Percentiles rank a stretch among this genome's conserved stretches.
phyloP scores from a whole-genome alignment of 1,284 basidiomycete species.

The Mycena citricolor region DNA sequence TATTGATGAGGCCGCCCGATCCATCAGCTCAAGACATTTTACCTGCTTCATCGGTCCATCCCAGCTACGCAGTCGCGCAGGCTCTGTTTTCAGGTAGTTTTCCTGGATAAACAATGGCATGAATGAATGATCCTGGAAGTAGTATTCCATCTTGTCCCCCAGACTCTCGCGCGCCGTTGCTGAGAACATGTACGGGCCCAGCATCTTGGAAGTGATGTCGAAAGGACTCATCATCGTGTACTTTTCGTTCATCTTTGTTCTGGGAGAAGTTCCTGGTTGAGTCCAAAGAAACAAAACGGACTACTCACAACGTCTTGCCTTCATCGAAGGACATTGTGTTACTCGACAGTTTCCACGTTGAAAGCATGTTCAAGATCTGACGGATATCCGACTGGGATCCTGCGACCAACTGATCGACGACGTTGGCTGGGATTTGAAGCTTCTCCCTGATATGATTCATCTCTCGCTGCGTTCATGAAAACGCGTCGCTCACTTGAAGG shows the following conservation, averaged over 20 bases:
- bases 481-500: constrained; percentile 68
- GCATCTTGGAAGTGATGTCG: constrained; percentile 81
- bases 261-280: constrained; percentile 32
- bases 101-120: constrained; percentile 97
- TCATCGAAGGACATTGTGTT: constrained; percentile 87
- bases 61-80: constrained; percentile 56
- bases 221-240: constrained; percentile 90
- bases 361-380: constrained; percentile 96
- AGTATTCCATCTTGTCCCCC: constrained; percentile 91
- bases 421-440: constrained; percentile 87
- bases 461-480: constrained; percentile 1
- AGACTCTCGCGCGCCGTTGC: constrained; percentile 79
- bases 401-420: constrained; percentile 87
- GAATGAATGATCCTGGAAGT: constrained; percentile 95
- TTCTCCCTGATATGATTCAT: constrained; percentile 67
- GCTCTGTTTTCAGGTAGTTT: constrained; percentile 86
- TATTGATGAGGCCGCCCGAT: constrained; percentile 85
- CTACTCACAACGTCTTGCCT: constrained; percentile 77
- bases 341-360: constrained; percentile 88
- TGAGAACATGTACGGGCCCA: constrained; percentile 89
- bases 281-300: constrained; percentile 45
- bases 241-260: constrained; percentile 89
- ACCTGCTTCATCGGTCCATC: constrained; percentile 65
- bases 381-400: constrained; percentile 95
- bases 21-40: constrained; percentile 82